Base-by-base conservation (phyloP, 164 flowering plant species). In the Vitis rotundifolia region DNA sequence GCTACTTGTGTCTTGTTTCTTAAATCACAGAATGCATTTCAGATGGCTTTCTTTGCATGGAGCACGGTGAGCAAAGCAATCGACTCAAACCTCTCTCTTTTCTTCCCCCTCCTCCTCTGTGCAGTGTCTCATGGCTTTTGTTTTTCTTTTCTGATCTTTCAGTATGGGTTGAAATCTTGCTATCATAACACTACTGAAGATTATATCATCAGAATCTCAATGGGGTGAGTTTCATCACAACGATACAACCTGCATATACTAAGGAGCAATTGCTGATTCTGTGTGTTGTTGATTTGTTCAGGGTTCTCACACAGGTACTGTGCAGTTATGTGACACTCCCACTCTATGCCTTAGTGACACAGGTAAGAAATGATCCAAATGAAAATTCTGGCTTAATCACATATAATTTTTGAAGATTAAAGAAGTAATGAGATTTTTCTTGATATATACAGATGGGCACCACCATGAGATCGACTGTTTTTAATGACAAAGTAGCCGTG, bases 241-340 rank as follows among this genome's bases (percentile, higher is more conserved):
- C 49, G 13, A 26, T 19, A 31, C 52, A 31, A 6, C 44, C 44
- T 31, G 44, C 44, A 31, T 4, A 31, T 4, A 6, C 44, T 31
- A 4, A 6, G 44, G 44, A 31, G 44, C 44, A 31, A 31, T 68
- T 50, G 49, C 48, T 61, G 52, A 29, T 31, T 31, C 31, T 29
- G 14, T 29, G n/a, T 61, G 48, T 53, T 37, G 11, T 49, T 47
- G 29, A 53, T 19, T 11, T 63, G 26, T 68, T 7, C 82, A 86
- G 88, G 85, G 79, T 84, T 28, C 49, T 86, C 63, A 80, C 82
- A 16, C 86, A 85, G 61, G 60, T 87, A 9, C 55, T 87, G 0
- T 83, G 91, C 81, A 83, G 91, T 63, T 87, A 87, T 55, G 88
- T 85, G 26, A 85, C 88, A 29, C 81, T 87, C 5, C 90, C 90